phyloP scores from a whole-genome alignment of 345 rosid genomes.

The Jatropha curcas region DNA sequence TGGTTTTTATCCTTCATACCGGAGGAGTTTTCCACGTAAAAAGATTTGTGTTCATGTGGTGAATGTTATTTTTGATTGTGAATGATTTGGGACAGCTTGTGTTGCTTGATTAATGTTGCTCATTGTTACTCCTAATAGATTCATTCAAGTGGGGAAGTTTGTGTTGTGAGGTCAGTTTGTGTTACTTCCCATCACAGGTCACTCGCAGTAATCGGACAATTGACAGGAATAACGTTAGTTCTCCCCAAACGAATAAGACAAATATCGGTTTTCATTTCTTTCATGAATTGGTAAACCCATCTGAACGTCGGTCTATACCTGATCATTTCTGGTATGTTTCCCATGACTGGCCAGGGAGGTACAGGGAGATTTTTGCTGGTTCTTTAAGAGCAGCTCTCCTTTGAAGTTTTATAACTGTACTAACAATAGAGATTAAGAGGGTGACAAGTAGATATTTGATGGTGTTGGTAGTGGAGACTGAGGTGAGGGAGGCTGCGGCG shows the following conservation, averaged over 20 bases:
- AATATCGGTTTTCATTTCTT: neutral
- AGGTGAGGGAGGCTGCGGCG: no score
- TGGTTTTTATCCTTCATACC: no score
- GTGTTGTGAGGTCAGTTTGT: no score
- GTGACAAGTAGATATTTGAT: neutral
- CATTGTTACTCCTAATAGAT: no score
- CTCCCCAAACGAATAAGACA: neutral
- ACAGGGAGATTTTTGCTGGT: neutral
- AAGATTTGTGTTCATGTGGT: no score
- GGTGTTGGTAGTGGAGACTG: neutral
- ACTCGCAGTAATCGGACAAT: neutral
- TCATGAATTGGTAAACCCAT: neutral
- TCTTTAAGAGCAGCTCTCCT: neutral
- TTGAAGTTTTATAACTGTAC: neutral
- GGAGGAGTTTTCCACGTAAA: no score
- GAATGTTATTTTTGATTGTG: no score
- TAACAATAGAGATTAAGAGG: neutral
- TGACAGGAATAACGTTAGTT: neutral
- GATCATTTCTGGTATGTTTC: neutral
- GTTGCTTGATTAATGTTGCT: no score
- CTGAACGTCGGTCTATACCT: neutral
- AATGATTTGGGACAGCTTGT: no score
- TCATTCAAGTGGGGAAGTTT: no score
- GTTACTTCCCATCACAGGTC: no score
- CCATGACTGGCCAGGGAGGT: conserved; percentile 2